Base-by-base conservation (phyloP, 352 stramenopile genomes). In the Globisporangium rhizosaccharum region DNA sequence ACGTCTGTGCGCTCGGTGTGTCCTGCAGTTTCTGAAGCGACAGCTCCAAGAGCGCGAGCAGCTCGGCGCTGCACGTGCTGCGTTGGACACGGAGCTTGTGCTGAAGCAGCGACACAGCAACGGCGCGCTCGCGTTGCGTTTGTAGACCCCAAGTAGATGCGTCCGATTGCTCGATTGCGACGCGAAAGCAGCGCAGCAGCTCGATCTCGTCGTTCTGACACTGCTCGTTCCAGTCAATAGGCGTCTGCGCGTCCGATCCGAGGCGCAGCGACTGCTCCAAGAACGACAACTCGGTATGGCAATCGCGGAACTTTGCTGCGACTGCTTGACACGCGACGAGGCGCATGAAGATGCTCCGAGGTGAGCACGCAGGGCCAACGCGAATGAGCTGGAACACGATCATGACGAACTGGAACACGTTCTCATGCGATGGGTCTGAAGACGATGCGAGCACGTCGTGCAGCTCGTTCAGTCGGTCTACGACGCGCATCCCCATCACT, bases 341-440 rank as follows among this genome's bases (percentile, higher is more conserved):
- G 23, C 53, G 53, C 10, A 25, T 18, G 26, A 51, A 44, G 10
- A 52, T n/a, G 15, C 42, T 59, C 6, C 2, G 18, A 11, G 39
- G 15, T 5, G 53, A n/a, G 26, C 53, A 59, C 25, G n/a, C 25
- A 5, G 10, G 3, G 7, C 42, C 1, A 8, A 59, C 8, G 8
- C 28, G 44, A 23, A 59, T 14, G 15, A 44, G 2, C 7, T 47
- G 14, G 37, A 59, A 42, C 3, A 59, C 25, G 28, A 59, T 3
- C 53, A 59, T 59, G 53, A 59, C 30, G 53, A 45, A 41, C 15
- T 57, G 53, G 49, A 53, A 53, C 2, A 12, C 9, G 28, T 2
- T 26, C 26, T 53, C 49, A 15, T 33, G 28, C 49, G 48, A 18
- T 18, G 36, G 12, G 3, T 53, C 48, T 20, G 23, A 15, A 20